Conservation (phyloP, 306 rosid genomes). For the Mimosa pudica region DNA sequence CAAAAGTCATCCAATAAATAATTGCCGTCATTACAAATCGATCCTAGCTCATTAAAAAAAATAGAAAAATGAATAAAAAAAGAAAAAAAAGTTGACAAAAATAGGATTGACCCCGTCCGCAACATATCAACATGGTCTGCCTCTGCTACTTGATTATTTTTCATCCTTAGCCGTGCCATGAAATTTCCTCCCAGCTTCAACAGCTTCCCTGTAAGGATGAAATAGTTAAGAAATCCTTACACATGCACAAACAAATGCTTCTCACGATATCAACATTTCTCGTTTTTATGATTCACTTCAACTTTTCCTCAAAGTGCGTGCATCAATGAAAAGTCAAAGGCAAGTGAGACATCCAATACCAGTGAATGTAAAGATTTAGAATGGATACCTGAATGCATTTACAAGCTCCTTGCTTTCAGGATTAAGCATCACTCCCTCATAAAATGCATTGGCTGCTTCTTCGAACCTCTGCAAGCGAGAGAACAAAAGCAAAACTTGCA, state of each 20-base stretch:
- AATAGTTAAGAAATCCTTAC: conserved; percentile 9
- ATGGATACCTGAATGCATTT: conserved; percentile 77
- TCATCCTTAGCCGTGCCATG: conserved; percentile 57
- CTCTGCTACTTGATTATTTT: conserved; percentile 37
- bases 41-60: too few species aligned
- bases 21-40: not conserved
- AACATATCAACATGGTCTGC: conserved; percentile 20
- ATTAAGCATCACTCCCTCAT: conserved; percentile 81
- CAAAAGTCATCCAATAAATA: not conserved
- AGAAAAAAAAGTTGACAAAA: conserved; percentile 2
- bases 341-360: conserved; percentile 42
- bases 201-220: conserved; percentile 79
- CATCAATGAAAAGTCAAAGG: not conserved
- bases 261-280: not conserved
- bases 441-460: conserved; percentile 93
- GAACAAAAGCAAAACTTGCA: conserved; percentile 28
- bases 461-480: conserved; percentile 72
- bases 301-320: not conserved
- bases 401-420: conserved; percentile 86
- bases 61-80: too few species aligned
- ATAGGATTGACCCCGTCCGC: not conserved
- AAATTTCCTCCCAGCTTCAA: conserved; percentile 85
- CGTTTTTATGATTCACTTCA: too few species aligned
- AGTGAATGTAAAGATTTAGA: conserved; percentile 47
- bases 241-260: not conserved